phyloP scores from a whole-genome alignment of 352 stramenopile species.

The Thraustochytrium striatum region DNA sequence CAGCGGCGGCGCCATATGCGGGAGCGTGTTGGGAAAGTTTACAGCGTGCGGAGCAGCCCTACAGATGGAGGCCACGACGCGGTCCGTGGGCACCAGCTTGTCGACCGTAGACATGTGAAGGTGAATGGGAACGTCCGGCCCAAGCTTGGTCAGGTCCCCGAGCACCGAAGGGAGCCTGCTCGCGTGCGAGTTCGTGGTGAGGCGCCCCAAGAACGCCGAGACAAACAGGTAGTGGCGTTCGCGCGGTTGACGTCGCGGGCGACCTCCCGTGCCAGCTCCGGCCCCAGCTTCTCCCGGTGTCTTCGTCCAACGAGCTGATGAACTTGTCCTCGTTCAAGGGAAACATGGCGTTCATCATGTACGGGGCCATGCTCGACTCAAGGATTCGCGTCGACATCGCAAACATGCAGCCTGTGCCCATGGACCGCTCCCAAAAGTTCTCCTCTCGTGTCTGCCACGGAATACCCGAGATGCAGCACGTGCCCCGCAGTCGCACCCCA shows the following conservation, averaged over 20 bases:
- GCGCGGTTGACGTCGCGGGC: conserved; percentile 11
- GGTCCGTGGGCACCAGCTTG: conserved; percentile 27
- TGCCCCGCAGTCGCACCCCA: not conserved
- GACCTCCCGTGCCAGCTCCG: conserved; percentile 17
- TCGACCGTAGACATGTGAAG: conserved; percentile 6
- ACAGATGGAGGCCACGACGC: conserved; percentile 1
- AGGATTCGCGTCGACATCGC: not conserved
- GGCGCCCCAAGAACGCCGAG: conserved; percentile 5
- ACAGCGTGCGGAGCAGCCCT: conserved; percentile 1
- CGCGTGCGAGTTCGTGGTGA: conserved; percentile 9
- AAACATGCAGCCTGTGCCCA: conserved; percentile 35
- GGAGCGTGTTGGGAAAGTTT: conserved; percentile 19
- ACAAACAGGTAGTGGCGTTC: conserved; percentile 31
- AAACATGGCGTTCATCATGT: conserved; percentile 35
- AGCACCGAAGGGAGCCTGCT: not conserved
- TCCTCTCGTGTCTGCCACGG: conserved; percentile 14
- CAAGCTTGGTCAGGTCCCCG: conserved; percentile 19
- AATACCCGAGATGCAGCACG: conserved; percentile 25
- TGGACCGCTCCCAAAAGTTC: conserved; percentile 31
- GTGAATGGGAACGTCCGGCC: conserved; percentile 5
- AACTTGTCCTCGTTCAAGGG: conserved; percentile 32
- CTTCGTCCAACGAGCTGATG: conserved; percentile 21
- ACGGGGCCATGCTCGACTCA: conserved; percentile 31
- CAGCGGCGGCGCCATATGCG: conserved; percentile 16
- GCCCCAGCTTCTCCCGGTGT: not conserved